phyloP scores from a whole-genome alignment of 2,329 filamentous ascomycete species.

The Penicillium sp. region DNA sequence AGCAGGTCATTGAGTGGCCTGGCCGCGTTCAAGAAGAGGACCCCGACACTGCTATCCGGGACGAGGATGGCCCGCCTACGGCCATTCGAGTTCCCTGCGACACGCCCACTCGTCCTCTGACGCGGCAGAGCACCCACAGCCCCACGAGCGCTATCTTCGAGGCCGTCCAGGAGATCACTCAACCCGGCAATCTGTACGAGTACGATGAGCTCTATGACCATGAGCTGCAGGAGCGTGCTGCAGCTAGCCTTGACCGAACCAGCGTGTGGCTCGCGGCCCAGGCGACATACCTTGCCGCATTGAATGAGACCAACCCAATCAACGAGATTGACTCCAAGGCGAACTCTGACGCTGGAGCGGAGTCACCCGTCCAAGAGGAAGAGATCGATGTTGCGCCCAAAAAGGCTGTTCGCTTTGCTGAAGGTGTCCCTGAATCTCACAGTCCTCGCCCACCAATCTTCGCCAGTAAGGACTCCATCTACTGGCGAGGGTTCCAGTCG shows the following conservation, averaged over 20 bases:
- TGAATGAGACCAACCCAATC: slow-evolving; percentile 58
- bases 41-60: slow-evolving; percentile 36
- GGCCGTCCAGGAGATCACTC: slow-evolving; percentile 58
- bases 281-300: slow-evolving; percentile 70
- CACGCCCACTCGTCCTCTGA: slow-evolving; percentile 28
- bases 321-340: slow-evolving; percentile 46
- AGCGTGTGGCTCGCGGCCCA: slow-evolving; percentile 85
- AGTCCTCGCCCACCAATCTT: slow-evolving; percentile 36
- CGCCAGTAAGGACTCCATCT: slow-evolving; percentile 71
- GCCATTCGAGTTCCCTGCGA: slow-evolving; percentile 52
- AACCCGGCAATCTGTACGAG: slow-evolving; percentile 56
- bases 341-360: not conserved
- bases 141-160: slow-evolving; percentile 29
- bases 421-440: slow-evolving; percentile 42
- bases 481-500: slow-evolving; percentile 84
- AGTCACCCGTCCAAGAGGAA: slow-evolving; percentile 15
- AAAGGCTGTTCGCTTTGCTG: slow-evolving; percentile 35
- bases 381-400: slow-evolving; percentile 28
- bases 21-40: slow-evolving; percentile 42
- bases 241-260: slow-evolving; percentile 80
- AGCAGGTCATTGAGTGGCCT: slow-evolving; percentile 66
- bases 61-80: slow-evolving; percentile 35
- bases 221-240: slow-evolving; percentile 69
- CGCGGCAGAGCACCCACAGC: slow-evolving; percentile 32
- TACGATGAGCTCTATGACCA: slow-evolving; percentile 75